Base-by-base conservation (phyloP, 2,329 filamentous ascomycete genomes). In the Ophiocordyceps unilateralis region DNA sequence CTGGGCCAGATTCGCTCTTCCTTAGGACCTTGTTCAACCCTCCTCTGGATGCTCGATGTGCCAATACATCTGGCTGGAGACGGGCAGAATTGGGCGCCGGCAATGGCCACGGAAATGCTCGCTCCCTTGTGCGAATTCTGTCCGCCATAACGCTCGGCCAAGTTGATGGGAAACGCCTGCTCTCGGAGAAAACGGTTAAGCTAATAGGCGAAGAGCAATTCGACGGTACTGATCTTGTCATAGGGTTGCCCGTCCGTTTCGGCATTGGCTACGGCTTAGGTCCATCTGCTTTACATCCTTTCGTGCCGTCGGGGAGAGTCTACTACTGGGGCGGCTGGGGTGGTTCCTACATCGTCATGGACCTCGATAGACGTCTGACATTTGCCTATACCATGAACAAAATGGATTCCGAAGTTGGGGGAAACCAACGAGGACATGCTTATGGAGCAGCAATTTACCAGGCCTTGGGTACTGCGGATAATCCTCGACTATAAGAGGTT, bases 41-140 rank as follows among this genome's bases (percentile, higher is more conserved):
- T 17, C n/a, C 1, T 19, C n/a, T 11, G 6, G 14, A 19, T 9
- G 2, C n/a, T 19, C 1, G 11, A 12, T 34, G 30, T 26, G 44
- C 54, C 1, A 51, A 48, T 19, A 58, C 54, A 0, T 49, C 56
- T 0, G 50, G 26, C 0, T 69, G 66, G 55, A 57, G 64, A 20
- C 48, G 48, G 0, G 55, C 59, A 2, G 65, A 66, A 41, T 49
- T 69, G 5, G 65, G 66, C 0, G 61, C 61, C 0, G 48, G 53
- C 1, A 69, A 68, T 45, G 69, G 68, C 1, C 62, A 68, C 42
- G 49, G 52, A 1, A 73, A 72, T 46, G 65, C 68, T 11, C 55
- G 60, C 4, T 58, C 56, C 0, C 41, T 72, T 21, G 61, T 58
- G 6, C 55, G 55, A 1, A 64, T 72, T 19, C 52, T 67, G 8